Evolutionary conservation across 1,284 basidiomycete genomes (phyloP).

Genomic region (Cutaneotrichosporon cavernicola): DNA sequence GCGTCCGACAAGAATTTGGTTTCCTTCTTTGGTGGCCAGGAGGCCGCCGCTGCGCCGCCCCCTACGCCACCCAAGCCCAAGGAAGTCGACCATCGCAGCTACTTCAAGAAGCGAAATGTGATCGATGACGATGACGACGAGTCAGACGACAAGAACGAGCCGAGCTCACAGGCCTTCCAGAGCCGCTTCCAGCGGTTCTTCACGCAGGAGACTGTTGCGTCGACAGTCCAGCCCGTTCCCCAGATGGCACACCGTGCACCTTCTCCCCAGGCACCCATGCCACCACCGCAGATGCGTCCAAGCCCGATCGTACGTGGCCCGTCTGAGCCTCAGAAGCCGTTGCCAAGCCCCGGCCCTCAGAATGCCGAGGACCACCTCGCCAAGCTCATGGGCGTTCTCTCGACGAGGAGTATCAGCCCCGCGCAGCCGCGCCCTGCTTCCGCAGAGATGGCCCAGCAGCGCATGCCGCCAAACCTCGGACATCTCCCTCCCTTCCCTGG

Average conservation of each 20-base stretch:
- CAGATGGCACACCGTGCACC: neutral
- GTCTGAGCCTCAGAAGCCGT: conserved; percentile 5
- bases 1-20: conserved; percentile 33
- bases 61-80: conserved; percentile 31
- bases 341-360: conserved; percentile 1
- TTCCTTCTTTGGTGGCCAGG: conserved; percentile 36
- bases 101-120: conserved; percentile 36
- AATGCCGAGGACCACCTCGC: conserved; percentile 40
- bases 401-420: conserved; percentile 28
- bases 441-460: conserved; percentile 17
- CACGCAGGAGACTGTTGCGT: conserved; percentile 8
- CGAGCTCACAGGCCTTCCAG: conserved; percentile 30
- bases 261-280: neutral
- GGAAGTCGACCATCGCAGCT: conserved; percentile 44
- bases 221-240: neutral
- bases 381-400: conserved; percentile 45
- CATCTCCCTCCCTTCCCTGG: conserved; percentile 7
- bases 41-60: neutral
- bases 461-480: conserved; percentile 5
- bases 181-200: conserved; percentile 50
- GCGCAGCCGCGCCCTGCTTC: conserved; percentile 19
- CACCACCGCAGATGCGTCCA: neutral
- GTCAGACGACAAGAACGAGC: conserved; percentile 22
- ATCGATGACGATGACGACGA: conserved; percentile 25
- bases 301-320: neutral